phyloP scores from a whole-genome alignment of 306 rosid species.

The Abrus precatorius region DNA sequence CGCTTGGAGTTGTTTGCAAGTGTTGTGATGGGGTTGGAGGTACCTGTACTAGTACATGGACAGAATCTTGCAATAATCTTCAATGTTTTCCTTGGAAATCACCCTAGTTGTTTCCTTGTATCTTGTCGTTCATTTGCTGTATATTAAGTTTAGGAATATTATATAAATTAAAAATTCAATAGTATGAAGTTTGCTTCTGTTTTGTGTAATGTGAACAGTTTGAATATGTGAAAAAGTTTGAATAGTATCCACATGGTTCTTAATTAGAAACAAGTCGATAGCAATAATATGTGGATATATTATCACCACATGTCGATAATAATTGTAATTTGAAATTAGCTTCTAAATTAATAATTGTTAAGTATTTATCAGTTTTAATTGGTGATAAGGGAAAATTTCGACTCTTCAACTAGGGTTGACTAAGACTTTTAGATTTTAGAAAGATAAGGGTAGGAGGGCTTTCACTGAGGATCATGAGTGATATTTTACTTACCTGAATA shows the following conservation, averaged over 20 bases:
- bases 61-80: slow-evolving; percentile 57
- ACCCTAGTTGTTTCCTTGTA: slow-evolving; percentile 16
- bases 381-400: background rate
- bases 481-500: slow-evolving; percentile 23
- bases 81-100: slow-evolving; percentile 70
- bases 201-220: slow-evolving; percentile 40
- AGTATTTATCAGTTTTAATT: slow-evolving; percentile 1
- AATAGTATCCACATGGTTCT: slow-evolving; percentile 26
- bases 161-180: background rate
- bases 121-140: slow-evolving; percentile 19
- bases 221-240: slow-evolving; percentile 22
- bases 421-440: background rate
- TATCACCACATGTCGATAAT: background rate
- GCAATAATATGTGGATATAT: background rate
- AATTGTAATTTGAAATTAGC: background rate
- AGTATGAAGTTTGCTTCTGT: background rate
- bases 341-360: slow-evolving; percentile 7
- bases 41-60: slow-evolving; percentile 57
- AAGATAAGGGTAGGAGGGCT: slow-evolving; percentile 13
- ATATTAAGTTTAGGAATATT: background rate
- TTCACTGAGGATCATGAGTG: background rate
- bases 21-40: slow-evolving; percentile 67
- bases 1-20: slow-evolving; percentile 67
- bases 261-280: slow-evolving; percentile 24
- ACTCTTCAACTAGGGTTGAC: slow-evolving; percentile 29